Evolutionary conservation across 2,329 filamentous ascomycete genomes (phyloP), one percentile per base, ranked within the genome.

Genomic region (Sporothrix inflata): DNA sequence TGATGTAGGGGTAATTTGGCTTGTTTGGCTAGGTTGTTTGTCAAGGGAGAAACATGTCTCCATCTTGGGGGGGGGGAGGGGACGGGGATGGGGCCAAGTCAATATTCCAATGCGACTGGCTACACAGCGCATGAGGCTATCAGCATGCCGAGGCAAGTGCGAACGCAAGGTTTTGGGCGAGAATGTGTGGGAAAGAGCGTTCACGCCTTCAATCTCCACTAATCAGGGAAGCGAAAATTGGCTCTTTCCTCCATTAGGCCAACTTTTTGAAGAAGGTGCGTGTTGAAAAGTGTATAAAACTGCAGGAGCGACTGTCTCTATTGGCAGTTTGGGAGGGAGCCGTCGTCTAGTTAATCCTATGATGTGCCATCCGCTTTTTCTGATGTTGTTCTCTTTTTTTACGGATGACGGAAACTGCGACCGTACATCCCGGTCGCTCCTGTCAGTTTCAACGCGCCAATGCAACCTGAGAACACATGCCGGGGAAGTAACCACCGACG

Each of bases 81-180:
- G 24, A 42, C n/a, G n/a, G 60, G 40, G 61, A 45, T 27, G 40
- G 40, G 40, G 61, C n/a, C n/a, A 51, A 38, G 65, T 38, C 24
- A 51, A 51, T 38, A 55, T 40, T 68, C 65, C 49, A 57, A 69
- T 69, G 49, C 30, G 66, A 55, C 66, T 69, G 49, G 66, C 66
- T 42, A n/a, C 47, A 6, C 66, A 69, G 42, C 63, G 63, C 24
- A 55, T 40, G 67, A 30, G n/a, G 51, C 66, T 69, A 42, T 69
- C 3, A 49, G 49, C 51, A 21, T 61, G 68, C 68, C 68, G 68
- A 70, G 68, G 68, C 68, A 70, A 70, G 68, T 69, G 66, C 66
- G 66, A 57, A 27, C 19, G 5, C 12, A 9, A 38, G 88, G 74
- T 21, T 78, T 73, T 51, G 80, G 69, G 42, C 42, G 4, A 61